Evolutionary conservation across 2,329 filamentous ascomycete genomes (phyloP).

Genomic region (Alternaria infectoria): DNA sequence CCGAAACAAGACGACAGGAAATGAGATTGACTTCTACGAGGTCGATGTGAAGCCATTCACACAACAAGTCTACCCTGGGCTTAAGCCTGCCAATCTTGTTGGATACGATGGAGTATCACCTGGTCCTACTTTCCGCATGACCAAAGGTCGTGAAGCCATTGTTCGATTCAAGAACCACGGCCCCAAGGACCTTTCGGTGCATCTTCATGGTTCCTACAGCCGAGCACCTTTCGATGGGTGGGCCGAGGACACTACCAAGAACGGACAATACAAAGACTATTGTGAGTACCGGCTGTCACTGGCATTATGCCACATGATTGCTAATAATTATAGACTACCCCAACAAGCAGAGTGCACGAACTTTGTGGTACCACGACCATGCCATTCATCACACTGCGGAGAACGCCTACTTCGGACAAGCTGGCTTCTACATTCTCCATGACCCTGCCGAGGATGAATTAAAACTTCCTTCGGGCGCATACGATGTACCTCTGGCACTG

Average conservation of each 20-base stretch:
- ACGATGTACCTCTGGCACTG: constrained; percentile 63
- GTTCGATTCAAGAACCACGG: constrained; percentile 63
- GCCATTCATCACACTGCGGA: constrained; percentile 57
- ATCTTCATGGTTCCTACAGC: constrained; percentile 62
- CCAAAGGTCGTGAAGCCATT: constrained; percentile 58
- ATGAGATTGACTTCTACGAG: constrained; percentile 56
- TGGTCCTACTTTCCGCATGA: constrained; percentile 61
- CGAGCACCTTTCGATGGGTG: constrained; percentile 60
- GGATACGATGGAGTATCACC: constrained; percentile 65
- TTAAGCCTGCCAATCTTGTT: constrained; percentile 51
- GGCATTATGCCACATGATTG: background rate
- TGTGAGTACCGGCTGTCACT: constrained; percentile 18
- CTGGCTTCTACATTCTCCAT: constrained; percentile 63
- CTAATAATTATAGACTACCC: constrained; percentile 55
- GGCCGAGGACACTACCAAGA: constrained; percentile 60
- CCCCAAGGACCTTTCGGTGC: constrained; percentile 55
- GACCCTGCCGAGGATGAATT: constrained; percentile 59
- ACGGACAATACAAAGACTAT: constrained; percentile 59
- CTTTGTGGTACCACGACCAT: constrained; percentile 63
- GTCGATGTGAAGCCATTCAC: constrained; percentile 53
- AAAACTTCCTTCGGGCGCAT: constrained; percentile 59
- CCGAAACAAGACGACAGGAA: constrained; percentile 44
- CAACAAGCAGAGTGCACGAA: constrained; percentile 60
- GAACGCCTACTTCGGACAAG: constrained; percentile 65
- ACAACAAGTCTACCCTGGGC: constrained; percentile 52